Conservation (phyloP, 805 yeast species). For the Metschnikowia aberdeeniae region DNA sequence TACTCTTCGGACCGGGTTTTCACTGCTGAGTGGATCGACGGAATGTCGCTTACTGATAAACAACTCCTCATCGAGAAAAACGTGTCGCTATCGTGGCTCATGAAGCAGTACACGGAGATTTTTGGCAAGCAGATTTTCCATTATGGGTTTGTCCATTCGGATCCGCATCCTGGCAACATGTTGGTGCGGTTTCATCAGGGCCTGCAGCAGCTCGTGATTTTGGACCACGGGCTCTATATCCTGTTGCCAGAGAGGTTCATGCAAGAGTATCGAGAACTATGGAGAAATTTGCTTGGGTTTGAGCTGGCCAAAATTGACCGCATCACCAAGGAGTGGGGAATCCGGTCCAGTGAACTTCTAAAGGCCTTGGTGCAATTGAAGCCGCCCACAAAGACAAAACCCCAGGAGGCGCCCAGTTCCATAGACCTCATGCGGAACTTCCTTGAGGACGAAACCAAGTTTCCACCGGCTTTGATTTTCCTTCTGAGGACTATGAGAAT, state of each 20-base stretch:
- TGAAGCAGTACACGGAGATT: slow-evolving; percentile 48
- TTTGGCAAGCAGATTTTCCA: slow-evolving; percentile 57
- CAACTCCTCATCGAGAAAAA: slow-evolving; percentile 37
- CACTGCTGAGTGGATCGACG: slow-evolving; percentile 75
- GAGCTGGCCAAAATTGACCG: slow-evolving; percentile 44
- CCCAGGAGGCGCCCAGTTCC: slow-evolving; percentile 37
- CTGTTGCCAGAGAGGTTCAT: slow-evolving; percentile 48
- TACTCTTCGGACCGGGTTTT: slow-evolving; percentile 49
- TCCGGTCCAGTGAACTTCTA: slow-evolving; percentile 59
- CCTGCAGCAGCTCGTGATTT: slow-evolving; percentile 55
- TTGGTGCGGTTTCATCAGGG: slow-evolving; percentile 44
- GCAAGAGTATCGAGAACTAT: slow-evolving; percentile 53
- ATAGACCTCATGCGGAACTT: slow-evolving; percentile 45
- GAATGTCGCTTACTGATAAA: slow-evolving; percentile 51
- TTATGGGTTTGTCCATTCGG: slow-evolving; percentile 70
- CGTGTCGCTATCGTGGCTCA: slow-evolving; percentile 37
- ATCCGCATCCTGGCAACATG: slow-evolving; percentile 80
- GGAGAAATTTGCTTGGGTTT: slow-evolving; percentile 58
- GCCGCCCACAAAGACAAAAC: slow-evolving; percentile 27
- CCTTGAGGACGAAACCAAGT: slow-evolving; percentile 56
- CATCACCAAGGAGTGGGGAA: slow-evolving; percentile 63
- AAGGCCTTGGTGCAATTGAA: slow-evolving; percentile 52
- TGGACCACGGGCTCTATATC: slow-evolving; percentile 75
- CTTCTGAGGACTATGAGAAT: slow-evolving; percentile 70
- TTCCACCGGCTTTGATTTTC: slow-evolving; percentile 65